Evolutionary conservation across 768 basidiomycete species (phyloP), one percentile per base, ranked within the genome.

Genomic region (Psilocybe tampanensis): DNA sequence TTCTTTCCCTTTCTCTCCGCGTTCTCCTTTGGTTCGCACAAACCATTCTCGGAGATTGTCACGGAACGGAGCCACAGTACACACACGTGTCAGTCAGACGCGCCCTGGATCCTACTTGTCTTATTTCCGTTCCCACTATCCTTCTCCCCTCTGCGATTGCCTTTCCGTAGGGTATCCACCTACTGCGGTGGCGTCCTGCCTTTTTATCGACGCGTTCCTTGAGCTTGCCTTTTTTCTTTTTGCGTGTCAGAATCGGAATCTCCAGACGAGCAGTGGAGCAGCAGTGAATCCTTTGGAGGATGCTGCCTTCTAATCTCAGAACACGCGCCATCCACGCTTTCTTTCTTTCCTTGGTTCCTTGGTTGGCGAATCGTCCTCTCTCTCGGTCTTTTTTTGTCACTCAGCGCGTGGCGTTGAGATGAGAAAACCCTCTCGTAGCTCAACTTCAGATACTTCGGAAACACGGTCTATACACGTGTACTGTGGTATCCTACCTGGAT

Each of bases 71-170:
- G n/a, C 6, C 36, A n/a, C 29, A n/a, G n/a, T n/a, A n/a, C n/a
- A 23, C 58, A 62, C 64, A 63, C 67, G 63, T 66, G 67, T 63
- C 52, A 39, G 32, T 54, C 51, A 44, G 64, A 60, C 65, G 60
- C 65, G 64, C 54, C 41, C 33, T 39, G 34, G 39, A 47, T 47
- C 56, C 36, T 47, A 29, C 55, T 54, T 9, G 3, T 13, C 36
- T 39, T 39, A 3, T 39, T 39, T 39, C n/a, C 13, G 36, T 39
- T 13, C 36, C 12, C 12, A 13, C 12, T n/a, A 39, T n/a, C 36
- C 36, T 8, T 6, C 4, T 5, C 3, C 36, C 13, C n/a, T 13
- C n/a, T 39, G 29, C 29, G 49, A 24, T 48, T 42, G 24, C n/a
- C 21, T 44, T 34, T 11, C 17, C 42, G 9, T 51, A 8, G 32